Conservation (phyloP, 1,284 basidiomycete species). For the Naganishia cerealis region DNA sequence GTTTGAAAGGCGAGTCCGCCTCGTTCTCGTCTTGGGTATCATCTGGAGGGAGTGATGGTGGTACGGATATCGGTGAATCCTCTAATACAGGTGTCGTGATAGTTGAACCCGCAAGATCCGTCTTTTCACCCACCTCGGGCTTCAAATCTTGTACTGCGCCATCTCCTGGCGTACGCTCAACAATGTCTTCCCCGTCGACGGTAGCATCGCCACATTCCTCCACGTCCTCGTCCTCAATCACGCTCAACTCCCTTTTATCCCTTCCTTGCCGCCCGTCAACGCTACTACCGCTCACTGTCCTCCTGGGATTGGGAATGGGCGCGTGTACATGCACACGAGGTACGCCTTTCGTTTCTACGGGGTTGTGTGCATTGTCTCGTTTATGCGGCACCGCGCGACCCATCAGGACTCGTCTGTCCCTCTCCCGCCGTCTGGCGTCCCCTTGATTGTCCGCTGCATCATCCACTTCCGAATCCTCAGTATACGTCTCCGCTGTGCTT, state of each 20-base stretch:
- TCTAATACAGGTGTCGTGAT: not conserved
- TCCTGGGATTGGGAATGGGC: constrained; percentile 39
- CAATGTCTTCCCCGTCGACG: not conserved
- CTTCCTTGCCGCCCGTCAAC: constrained; percentile 28
- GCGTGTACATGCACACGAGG: constrained; percentile 33
- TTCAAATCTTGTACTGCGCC: not conserved
- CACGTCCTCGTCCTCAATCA: constrained; percentile 47
- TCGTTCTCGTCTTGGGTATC: not conserved
- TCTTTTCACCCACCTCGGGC: not conserved
- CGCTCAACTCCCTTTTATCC: constrained; percentile 48
- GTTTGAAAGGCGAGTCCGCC: not conserved
- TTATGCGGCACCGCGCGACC: constrained; percentile 5
- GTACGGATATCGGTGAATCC: not conserved
- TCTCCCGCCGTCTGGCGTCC: not conserved
- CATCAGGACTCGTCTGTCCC: constrained; percentile 2
- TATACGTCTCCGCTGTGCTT: constrained; percentile 12
- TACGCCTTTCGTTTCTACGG: not conserved
- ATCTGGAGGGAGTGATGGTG: not conserved
- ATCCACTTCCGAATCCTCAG: not conserved
- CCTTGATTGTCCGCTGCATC: not conserved
- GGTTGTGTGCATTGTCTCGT: not conserved
- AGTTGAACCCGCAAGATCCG: not conserved
- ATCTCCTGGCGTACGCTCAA: not conserved
- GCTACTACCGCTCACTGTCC: not conserved
- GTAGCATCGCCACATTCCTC: not conserved